Evolutionary conservation across 179 eudicot genomes (phyloP).

Genomic region (Heliamphora pulchella): DNA sequence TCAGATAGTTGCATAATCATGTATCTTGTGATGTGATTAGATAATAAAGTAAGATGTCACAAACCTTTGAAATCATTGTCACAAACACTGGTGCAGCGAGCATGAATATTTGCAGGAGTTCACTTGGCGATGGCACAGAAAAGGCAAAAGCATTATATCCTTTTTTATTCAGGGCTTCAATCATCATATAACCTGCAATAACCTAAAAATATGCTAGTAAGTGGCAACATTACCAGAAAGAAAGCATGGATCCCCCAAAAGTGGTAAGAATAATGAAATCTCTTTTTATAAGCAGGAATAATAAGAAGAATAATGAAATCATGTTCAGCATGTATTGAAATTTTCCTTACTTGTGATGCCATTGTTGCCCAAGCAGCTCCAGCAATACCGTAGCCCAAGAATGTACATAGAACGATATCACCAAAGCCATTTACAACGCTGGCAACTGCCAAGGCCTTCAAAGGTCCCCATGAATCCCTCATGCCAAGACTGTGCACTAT

Average conservation of each 20-base stretch:
- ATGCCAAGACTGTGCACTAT: constrained; percentile 64
- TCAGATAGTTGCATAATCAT: constrained; percentile 15
- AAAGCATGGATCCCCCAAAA: neutral
- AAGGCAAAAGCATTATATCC: constrained; percentile 76
- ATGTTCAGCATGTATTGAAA: neutral
- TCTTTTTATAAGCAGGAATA: too few relatives aligned
- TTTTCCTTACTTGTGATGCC: constrained; percentile 62
- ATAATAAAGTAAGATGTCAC: constrained; percentile 11
- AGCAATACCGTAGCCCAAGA: constrained; percentile 79
- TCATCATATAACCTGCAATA: constrained; percentile 87
- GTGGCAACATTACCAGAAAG: constrained; percentile 5
- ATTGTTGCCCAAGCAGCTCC: constrained; percentile 99
- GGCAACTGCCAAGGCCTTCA: constrained; percentile 87
- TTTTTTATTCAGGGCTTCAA: constrained; percentile 63
- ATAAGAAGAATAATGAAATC: neutral
- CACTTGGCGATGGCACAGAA: constrained; percentile 55
- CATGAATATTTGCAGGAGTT: constrained; percentile 60
- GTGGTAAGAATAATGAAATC: neutral
- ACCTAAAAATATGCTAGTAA: constrained; percentile 39
- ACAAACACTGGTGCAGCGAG: constrained; percentile 93
- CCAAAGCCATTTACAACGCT: constrained; percentile 78
- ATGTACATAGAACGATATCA: constrained; percentile 62
- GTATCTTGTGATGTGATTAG: neutral
- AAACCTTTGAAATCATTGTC: constrained; percentile 89
- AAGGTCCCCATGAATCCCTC: constrained; percentile 97